These are phyloP conservation scores for Rhizopogon vinicolor DNA, from an alignment of 768 basidiomycete genomes.

Conservation along the genomic window DNA sequence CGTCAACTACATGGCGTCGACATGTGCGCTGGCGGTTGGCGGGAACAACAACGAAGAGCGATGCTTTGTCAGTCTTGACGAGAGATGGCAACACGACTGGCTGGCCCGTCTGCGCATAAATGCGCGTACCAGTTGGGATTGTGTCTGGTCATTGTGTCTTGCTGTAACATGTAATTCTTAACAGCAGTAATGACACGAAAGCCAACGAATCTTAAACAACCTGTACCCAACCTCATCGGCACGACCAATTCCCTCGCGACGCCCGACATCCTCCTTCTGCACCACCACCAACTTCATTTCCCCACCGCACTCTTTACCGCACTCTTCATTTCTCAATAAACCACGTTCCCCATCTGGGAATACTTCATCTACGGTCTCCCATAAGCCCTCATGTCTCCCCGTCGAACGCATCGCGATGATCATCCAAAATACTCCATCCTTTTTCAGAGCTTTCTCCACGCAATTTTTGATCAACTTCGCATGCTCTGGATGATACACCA, in stretches of 20 bases:
- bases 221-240: slow-evolving; percentile 68
- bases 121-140: too few relatives aligned
- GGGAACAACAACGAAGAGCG: too few relatives aligned
- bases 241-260: slow-evolving; percentile 53
- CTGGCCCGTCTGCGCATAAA: too few relatives aligned
- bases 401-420: slow-evolving; percentile 66
- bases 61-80: too few relatives aligned
- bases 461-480: slow-evolving; percentile 65
- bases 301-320: neutral
- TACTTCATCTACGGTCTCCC: slow-evolving; percentile 47
- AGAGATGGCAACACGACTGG: too few relatives aligned
- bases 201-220: slow-evolving; percentile 74
- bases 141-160: too few relatives aligned
- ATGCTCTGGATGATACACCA: slow-evolving; percentile 70
- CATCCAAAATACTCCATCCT: slow-evolving; percentile 61
- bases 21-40: too few relatives aligned
- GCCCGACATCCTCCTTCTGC: slow-evolving; percentile 41
- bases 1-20: too few relatives aligned
- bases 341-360: slow-evolving; percentile 31
- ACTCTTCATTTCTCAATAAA: neutral
- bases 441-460: slow-evolving; percentile 44
- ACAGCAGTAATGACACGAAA: slow-evolving; percentile 1
- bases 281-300: slow-evolving; percentile 40
- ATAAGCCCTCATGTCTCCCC: slow-evolving; percentile 58
- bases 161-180: too few relatives aligned